Evolutionary conservation across 2,329 filamentous ascomycete genomes (phyloP).

Genomic region (Venturia oleaginea): DNA sequence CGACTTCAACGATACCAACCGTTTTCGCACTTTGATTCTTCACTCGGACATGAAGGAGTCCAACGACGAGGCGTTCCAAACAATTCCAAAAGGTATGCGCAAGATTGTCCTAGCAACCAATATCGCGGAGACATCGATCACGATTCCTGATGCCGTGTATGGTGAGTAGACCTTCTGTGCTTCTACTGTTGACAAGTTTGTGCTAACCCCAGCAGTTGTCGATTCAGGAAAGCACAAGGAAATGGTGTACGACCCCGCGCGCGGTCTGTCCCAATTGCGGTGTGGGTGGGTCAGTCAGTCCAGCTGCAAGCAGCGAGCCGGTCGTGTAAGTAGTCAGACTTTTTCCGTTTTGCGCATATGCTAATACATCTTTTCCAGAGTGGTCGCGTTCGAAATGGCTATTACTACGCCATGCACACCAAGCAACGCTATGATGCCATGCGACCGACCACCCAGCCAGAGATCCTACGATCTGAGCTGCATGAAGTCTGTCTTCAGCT

Average conservation of each 20-base stretch:
- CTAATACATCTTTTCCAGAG: neutral
- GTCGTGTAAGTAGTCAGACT: slow-evolving; percentile 32
- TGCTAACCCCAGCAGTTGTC: slow-evolving; percentile 36
- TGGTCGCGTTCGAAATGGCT: slow-evolving; percentile 39
- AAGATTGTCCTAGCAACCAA: slow-evolving; percentile 44
- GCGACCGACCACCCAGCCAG: slow-evolving; percentile 16
- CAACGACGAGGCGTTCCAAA: slow-evolving; percentile 35
- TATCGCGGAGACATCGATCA: slow-evolving; percentile 43
- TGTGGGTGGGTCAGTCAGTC: slow-evolving; percentile 40
- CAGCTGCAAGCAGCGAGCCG: slow-evolving; percentile 39
- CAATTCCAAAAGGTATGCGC: slow-evolving; percentile 32
- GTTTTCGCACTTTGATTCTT: slow-evolving; percentile 37
- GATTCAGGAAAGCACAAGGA: slow-evolving; percentile 30
- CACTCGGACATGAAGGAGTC: slow-evolving; percentile 38
- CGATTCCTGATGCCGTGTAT: slow-evolving; percentile 42
- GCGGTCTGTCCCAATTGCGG: slow-evolving; percentile 31
- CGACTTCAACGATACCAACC: slow-evolving; percentile 31
- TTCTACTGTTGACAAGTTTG: neutral
- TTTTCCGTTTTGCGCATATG: neutral
- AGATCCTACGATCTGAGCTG: neutral
- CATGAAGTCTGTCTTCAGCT: slow-evolving; percentile 20
- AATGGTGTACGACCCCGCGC: slow-evolving; percentile 28
- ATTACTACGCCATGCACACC: slow-evolving; percentile 42
- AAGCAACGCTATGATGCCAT: slow-evolving; percentile 31
- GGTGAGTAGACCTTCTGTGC: slow-evolving; percentile 16